Base-by-base conservation (phyloP, 139 green algal genomes). In the Picochlorum sp. region DNA sequence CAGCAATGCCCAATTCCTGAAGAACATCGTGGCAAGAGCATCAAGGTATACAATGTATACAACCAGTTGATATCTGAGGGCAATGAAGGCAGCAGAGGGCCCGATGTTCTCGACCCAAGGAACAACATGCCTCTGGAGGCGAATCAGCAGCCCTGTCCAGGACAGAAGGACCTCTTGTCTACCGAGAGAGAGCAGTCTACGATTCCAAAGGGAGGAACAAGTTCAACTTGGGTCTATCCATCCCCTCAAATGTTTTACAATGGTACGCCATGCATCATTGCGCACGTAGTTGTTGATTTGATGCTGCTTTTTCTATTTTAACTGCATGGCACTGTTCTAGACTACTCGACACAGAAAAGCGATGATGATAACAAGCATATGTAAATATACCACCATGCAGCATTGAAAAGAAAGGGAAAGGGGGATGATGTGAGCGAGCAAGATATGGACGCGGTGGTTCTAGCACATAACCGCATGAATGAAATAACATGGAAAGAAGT, bases 201-300 rank as follows among this genome's bases (percentile, higher is more conserved):
- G 31, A 97, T 97, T 43, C 89, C 89, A 20, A 97, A 97, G 61
- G 83, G 86, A 31, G 88, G 88, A 31, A 91, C 86, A 24, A 62
- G 78, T 1, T 44, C 16, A 24, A 94, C 82, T 1, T 97, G 90
- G 90, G 28, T 78, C 0, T 97, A 95, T 55, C 90, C 90, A 6
- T 95, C 86, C 18, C 85, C 90, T 6, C 89, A 96, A 61, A 97
- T 97, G 90, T 95, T 97, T 35, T 97, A 87, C 73, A 97, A 97
- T 66, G n/a, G n/a, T n/a, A n/a, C n/a, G n/a, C n/a, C n/a, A n/a
- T 83, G 85, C 89, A 61, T 41, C 74, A 20, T 30, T 9, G 51
- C 12, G 9, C n/a, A n/a, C n/a, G n/a, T n/a, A n/a, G n/a, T n/a
- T n/a, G n/a, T n/a, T n/a, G n/a, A n/a, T n/a, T n/a, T n/a, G n/a